Evolutionary conservation across 306 rosid species (phyloP).

Genomic region (Calophaca sinica): DNA sequence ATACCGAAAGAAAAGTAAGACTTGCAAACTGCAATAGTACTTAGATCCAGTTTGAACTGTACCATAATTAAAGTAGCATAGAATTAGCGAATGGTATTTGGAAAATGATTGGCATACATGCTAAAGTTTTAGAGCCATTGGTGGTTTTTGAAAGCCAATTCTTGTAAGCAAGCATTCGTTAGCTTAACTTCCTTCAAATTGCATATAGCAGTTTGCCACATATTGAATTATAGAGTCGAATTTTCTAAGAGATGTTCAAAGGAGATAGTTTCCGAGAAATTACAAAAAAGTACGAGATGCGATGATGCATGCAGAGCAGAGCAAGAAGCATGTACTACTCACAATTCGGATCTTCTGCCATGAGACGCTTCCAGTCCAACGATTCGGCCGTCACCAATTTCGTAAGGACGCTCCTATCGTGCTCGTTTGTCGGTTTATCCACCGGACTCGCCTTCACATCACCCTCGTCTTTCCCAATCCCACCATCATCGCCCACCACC

Average conservation of each 20-base stretch:
- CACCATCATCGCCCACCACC: constrained; percentile 20
- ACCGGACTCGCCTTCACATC: constrained; percentile 45
- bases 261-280: constrained; percentile 20
- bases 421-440: constrained; percentile 59
- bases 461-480: constrained; percentile 46
- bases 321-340: constrained; percentile 47
- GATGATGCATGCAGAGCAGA: constrained; percentile 46
- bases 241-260: background rate
- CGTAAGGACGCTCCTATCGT: constrained; percentile 50
- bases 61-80: background rate
- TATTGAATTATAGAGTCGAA: background rate
- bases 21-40: background rate
- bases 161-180: background rate
- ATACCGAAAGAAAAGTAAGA: constrained; percentile 7
- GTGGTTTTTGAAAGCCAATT: background rate
- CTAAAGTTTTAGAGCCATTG: background rate
- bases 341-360: constrained; percentile 93
- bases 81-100: background rate
- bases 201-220: background rate
- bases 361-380: constrained; percentile 88
- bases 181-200: constrained; percentile 11
- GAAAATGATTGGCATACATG: background rate
- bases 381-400: constrained; percentile 67
- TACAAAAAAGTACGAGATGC: constrained; percentile 14
- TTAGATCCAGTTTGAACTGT: constrained; percentile 6